These are phyloP conservation scores for Hymenoscyphus infarciens DNA, from an alignment of 2,329 filamentous ascomycete genomes.

Conservation along the genomic window DNA sequence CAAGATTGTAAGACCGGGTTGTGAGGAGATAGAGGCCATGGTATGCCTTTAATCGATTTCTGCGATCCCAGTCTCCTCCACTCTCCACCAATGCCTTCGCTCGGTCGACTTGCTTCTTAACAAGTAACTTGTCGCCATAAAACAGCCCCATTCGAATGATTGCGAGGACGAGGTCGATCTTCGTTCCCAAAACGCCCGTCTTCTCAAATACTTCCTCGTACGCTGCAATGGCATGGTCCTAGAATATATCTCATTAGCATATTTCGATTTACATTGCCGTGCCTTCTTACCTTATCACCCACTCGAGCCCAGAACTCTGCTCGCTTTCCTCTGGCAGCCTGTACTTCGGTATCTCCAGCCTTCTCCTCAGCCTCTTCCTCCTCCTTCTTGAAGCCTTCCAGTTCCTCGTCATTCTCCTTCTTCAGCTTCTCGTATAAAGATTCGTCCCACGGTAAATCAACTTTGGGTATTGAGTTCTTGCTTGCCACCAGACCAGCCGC, in stretches of 20 bases:
- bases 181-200: slow-evolving; percentile 92
- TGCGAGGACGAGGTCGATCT: slow-evolving; percentile 94
- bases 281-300: slow-evolving; percentile 76
- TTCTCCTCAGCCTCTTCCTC: slow-evolving; percentile 94
- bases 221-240: slow-evolving; percentile 91
- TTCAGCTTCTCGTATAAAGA: slow-evolving; percentile 73
- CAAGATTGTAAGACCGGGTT: slow-evolving; percentile 82
- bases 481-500: slow-evolving; percentile 72
- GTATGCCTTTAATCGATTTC: slow-evolving; percentile 98
- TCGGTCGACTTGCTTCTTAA: slow-evolving; percentile 91
- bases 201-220: slow-evolving; percentile 95
- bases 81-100: slow-evolving; percentile 87
- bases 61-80: slow-evolving; percentile 96
- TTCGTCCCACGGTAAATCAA: slow-evolving; percentile 87
- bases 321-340: slow-evolving; percentile 87
- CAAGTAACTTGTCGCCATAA: slow-evolving; percentile 87
- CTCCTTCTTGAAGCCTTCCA: slow-evolving; percentile 75
- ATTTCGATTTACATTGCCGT: background rate
- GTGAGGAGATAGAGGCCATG: slow-evolving; percentile 92
- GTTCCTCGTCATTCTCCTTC: slow-evolving; percentile 73
- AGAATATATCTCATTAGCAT: slow-evolving; percentile 25
- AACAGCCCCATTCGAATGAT: slow-evolving; percentile 95
- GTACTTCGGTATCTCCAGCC: slow-evolving; percentile 92
- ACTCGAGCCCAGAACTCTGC: slow-evolving; percentile 95
- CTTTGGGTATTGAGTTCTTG: slow-evolving; percentile 58